A percentile compares a stretch with the other conserved stretches of the same genome.
Evolutionary conservation across 768 basidiomycete species (phyloP).

Genomic region (Grammothele lineata): DNA sequence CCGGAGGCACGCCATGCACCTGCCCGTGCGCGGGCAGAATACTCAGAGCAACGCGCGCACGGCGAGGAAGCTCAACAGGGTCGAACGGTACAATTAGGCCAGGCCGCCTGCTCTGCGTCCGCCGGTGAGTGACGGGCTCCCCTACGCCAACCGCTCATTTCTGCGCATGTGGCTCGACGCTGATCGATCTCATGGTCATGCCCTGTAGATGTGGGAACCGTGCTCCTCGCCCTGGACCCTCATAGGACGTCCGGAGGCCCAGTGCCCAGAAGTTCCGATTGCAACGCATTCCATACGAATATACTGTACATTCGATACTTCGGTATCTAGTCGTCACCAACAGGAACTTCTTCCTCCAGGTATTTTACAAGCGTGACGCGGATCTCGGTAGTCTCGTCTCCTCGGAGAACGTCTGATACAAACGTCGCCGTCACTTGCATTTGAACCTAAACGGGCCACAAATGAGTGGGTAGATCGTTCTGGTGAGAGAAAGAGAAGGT

Average conservation of each 20-base stretch:
- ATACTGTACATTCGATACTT: constrained; percentile 20
- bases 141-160: no score
- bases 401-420: constrained; percentile 84
- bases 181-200: background rate
- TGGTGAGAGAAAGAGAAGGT: constrained; percentile 2
- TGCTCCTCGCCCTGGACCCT: background rate
- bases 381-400: constrained; percentile 93
- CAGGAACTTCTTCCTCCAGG: constrained; percentile 92
- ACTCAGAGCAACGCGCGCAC: constrained; percentile 89
- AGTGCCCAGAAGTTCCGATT: no score
- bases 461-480: no score
- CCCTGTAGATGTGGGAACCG: no score
- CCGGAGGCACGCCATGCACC: constrained; percentile 85
- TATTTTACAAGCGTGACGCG: constrained; percentile 87
- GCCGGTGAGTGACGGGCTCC: constrained; percentile 1
- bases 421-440: constrained; percentile 92
- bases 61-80: constrained; percentile 84
- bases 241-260: no score
- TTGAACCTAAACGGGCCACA: constrained; percentile 66
- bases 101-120: no score
- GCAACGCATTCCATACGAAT: constrained; percentile 2
- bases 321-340: constrained; percentile 74
- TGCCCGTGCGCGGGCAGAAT: constrained; percentile 93
- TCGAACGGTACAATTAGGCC: constrained; percentile 53
- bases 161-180: background rate